Evolutionary conservation across 345 rosid genomes (phyloP), one percentile per base, ranked within the genome.

Genomic region (Aquilaria sinensis): DNA sequence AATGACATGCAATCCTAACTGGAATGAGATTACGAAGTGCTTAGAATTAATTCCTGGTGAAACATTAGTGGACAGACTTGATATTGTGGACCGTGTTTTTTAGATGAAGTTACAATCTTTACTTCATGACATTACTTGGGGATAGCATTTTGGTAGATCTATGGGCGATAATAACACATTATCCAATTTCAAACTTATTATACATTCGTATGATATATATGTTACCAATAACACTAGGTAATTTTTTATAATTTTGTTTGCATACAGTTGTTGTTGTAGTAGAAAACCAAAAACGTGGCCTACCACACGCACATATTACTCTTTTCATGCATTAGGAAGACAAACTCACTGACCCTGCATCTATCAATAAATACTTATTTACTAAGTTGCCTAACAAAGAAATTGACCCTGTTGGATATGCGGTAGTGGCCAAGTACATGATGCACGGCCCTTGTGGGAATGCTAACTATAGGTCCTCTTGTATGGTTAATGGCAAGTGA

Each of bases 361-460:
- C 34, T 10, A 65, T 66, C 1, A 55, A 57, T 46, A 7, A 49
- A 0, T 12, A 31, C 3, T 49, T 62, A 4, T 51, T 13, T 7
- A 31, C 57, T 0, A 47, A 51, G 43, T 12, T 62, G 1, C n/a
- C 13, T 4, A 2, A 37, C 7, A 37, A 37, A 8, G 7, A 1
- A 1, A 37, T 5, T 4, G 43, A 37, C 7, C 2, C 2, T 5
- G 43, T 37, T 37, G 43, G 6, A 37, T 49, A 49, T 4, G 52
- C 5, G 10, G 52, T 31, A 2, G 51, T 62, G 0, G 0, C 11
- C 8, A 16, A 51, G 23, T 15, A 30, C 23, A 62, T 62, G 66
- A 62, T 62, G 53, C 67, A 53, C 16, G 51, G 67, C 0, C 59
- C 41, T 12, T 31, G 61, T 13, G 45, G 61, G 1, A 14, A 9